Evolutionary conservation across 352 stramenopile species (phyloP), one percentile per base, ranked within the genome.

Genomic region (Pythium guiyangense): DNA sequence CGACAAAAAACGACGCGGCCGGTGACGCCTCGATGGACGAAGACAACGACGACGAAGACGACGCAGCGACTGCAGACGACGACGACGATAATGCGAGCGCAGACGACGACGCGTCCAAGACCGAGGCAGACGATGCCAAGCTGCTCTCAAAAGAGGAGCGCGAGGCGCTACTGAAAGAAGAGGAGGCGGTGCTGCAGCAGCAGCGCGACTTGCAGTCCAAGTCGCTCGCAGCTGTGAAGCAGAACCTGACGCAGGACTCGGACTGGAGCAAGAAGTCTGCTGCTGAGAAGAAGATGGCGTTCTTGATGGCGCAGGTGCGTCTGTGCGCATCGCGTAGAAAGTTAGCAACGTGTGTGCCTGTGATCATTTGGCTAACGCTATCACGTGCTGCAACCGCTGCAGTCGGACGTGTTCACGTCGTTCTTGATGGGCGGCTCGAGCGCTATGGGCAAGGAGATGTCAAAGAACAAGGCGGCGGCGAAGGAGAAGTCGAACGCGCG

Each of bases 371-470:
- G 12, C 26, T 25, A 31, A 17, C 3, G 0, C 14, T 2, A 9
- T 45, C 15, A 8, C 8, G n/a, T 18, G 20, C 44, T 54, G 4
- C n/a, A 15, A 2, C 27, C n/a, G 15, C 8, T 6, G 3, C 42
- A 82, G 66, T 94, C 85, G 48, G 83, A 94, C 59, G 85, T 94
- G 15, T 94, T 94, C 60, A 94, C 85, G 63, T 89, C 75, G 44
- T 94, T 94, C 49, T 63, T 94, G 22, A 94, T 94, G 85, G 85
- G 85, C 52, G 85, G 85, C 3, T 87, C 74, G 6, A 92, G 79
- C 43, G 55, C 83, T 4, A 59, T 94, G 8, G 85, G 85, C 9
- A 88, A 89, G 55, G 83, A 88, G 27, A 92, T 94, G 83, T 71
- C 71, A 15, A 77, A 82, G 39, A 68, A 29, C 35, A 80, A 75